These are phyloP conservation scores for Hygrophorus pudorinus DNA, from an alignment of 768 basidiomycete genomes.

Conservation along the genomic window DNA sequence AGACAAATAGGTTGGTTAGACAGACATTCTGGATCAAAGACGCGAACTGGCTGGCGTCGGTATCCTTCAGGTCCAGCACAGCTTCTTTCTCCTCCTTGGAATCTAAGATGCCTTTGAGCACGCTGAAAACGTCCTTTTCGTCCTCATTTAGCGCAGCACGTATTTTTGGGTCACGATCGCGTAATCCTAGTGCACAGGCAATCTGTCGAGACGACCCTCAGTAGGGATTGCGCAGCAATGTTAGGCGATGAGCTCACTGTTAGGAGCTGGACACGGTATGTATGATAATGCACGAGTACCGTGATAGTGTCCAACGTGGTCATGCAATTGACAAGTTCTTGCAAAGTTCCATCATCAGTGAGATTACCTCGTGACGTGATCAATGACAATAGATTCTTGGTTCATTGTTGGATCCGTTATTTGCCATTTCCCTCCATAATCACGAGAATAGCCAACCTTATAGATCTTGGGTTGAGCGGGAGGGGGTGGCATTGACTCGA, in stretches of 20 bases:
- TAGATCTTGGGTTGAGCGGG: too few relatives aligned
- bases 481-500: too few relatives aligned
- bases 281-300: conserved; percentile 12
- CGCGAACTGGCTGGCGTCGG: conserved; percentile 12
- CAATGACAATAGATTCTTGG: too few relatives aligned
- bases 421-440: too few relatives aligned
- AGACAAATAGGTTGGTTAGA: neutral
- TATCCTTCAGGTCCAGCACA: conserved; percentile 9
- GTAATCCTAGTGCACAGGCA: conserved; percentile 10
- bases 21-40: conserved; percentile 14
- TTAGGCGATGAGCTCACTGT: conserved; percentile 2
- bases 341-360: conserved; percentile 3
- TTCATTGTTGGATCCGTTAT: neutral
- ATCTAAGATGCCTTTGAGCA: conserved; percentile 9
- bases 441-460: too few relatives aligned
- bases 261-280: conserved; percentile 10
- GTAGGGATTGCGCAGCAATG: neutral
- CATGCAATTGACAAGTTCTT: conserved; percentile 10
- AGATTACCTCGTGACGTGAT: too few relatives aligned
- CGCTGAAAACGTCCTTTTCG: conserved; percentile 9
- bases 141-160: conserved; percentile 12
- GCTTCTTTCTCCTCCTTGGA: conserved; percentile 9
- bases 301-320: conserved; percentile 6
- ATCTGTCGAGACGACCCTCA: neutral
- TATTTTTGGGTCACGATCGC: conserved; percentile 10